Evolutionary conservation across 2,329 filamentous ascomycete genomes (phyloP), one percentile per base, ranked within the genome.

Genomic region (Penicillium hesseltinei): DNA sequence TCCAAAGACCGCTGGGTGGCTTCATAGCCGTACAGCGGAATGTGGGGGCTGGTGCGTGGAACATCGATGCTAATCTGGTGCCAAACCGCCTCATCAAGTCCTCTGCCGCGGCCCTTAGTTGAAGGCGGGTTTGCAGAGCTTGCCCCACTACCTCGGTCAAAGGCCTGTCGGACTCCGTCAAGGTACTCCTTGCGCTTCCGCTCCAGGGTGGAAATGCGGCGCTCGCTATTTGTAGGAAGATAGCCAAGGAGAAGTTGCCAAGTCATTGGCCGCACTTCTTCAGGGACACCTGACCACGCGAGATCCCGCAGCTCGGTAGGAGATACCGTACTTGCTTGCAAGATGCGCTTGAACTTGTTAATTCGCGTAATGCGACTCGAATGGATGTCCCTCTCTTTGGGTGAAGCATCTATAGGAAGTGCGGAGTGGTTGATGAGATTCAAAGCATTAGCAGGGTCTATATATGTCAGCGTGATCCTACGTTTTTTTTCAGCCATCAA

Each of bases 21-120:
- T 75, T 97, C 93, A 71, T 96, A 97, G 64, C 91, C 85, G 76
- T 99, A 99, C 0, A 99, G 82, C 66, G 95, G 90, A 53, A 99
- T 88, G 75, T 97, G 94, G 11, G 94, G 94, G 71, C 96, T 97
- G 4, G 94, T 99, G 50, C 94, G 86, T 3, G 94, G 94, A 23
- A 97, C 91, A 71, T 99, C 94, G 69, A 99, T 99, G 75, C 92
- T 97, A 76, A 99, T 97, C 72, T 99, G 94, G 78, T 99, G 94
- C 94, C 94, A 99, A 58, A 99, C 87, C n/a, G 91, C 89, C 78
- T 99, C 94, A 67, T 99, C 95, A 19, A 99, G 78, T 2, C 92
- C 93, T 54, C 90, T 84, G 2, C 87, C 85, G 61, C 82, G 80
- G 43, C 85, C 82, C 13, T 75, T 72, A 33, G 62, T 70, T 8